Evolutionary conservation across 257 asterid species (phyloP).

Genomic region (Handroanthus guayacan): DNA sequence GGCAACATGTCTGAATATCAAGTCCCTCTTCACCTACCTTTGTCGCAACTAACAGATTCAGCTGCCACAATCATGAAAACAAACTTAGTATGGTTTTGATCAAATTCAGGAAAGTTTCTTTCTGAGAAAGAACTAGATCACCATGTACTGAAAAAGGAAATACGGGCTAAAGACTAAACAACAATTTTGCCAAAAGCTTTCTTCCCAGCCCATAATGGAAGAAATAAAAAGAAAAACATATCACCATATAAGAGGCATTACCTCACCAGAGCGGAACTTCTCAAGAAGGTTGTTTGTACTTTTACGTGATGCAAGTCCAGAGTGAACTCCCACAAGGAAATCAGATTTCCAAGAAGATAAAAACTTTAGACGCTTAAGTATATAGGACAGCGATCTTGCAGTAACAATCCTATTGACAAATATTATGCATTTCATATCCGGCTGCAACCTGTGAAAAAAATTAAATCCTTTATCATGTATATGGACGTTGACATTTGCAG

Average conservation of each 20-base stretch:
- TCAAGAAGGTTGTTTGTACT: slow-evolving; percentile 69
- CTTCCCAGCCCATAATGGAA: not conserved
- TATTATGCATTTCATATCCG: slow-evolving; percentile 87
- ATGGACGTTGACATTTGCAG: slow-evolving; percentile 20
- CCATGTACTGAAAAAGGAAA: slow-evolving; percentile 15
- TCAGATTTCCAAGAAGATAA: slow-evolving; percentile 86
- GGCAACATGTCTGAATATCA: slow-evolving; percentile 99
- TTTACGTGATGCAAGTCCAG: slow-evolving; percentile 81
- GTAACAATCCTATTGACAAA: slow-evolving; percentile 93
- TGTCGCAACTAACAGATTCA: slow-evolving; percentile 93
- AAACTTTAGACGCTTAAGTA: slow-evolving; percentile 67
- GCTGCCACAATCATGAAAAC: slow-evolving; percentile 57
- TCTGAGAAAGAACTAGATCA: slow-evolving; percentile 27
- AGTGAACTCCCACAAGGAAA: slow-evolving; percentile 86
- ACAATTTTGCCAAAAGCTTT: slow-evolving; percentile 12
- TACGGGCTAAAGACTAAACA: slow-evolving; percentile 28
- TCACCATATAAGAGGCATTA: slow-evolving; percentile 43
- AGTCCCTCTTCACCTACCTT: slow-evolving; percentile 99
- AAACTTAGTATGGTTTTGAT: slow-evolving; percentile 12
- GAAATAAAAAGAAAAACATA: slow-evolving; percentile 27
- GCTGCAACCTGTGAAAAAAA: slow-evolving; percentile 75
- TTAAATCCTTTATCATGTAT: slow-evolving; percentile 16
- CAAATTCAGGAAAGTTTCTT: slow-evolving; percentile 11
- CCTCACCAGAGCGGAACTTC: slow-evolving; percentile 95
- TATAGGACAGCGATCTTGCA: slow-evolving; percentile 80